Evolutionary conservation across 108 stramenopile genomes (phyloP).

Genomic region (Skeletonema grethae): DNA sequence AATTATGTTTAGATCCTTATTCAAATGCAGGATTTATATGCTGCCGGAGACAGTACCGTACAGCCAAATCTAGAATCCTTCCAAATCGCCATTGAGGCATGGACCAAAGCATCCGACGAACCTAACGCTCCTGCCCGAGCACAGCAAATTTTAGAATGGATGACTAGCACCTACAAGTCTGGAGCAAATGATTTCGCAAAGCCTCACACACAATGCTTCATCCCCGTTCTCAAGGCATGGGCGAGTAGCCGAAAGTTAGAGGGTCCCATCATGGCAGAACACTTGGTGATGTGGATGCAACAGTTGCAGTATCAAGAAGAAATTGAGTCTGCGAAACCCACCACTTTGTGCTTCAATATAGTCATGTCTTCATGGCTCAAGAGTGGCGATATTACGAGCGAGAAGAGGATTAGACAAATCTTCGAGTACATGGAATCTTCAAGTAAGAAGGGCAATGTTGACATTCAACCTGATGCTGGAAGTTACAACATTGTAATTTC

Average conservation of each 20-base stretch:
- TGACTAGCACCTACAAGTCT: constrained; percentile 52
- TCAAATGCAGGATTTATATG: constrained; percentile 65
- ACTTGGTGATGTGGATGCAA: constrained; percentile 67
- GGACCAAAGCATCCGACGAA: constrained; percentile 49
- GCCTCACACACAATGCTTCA: constrained; percentile 66
- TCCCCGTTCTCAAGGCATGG: constrained; percentile 68
- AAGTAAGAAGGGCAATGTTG: constrained; percentile 15
- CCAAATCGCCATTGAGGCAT: constrained; percentile 45
- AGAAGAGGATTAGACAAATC: constrained; percentile 53
- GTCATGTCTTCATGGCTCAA: constrained; percentile 67
- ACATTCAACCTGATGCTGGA: constrained; percentile 35
- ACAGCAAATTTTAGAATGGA: constrained; percentile 65
- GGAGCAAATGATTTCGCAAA: constrained; percentile 51
- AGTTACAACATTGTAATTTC: constrained; percentile 52
- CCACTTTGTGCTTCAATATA: constrained; percentile 61
- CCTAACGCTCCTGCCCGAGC: constrained; percentile 30
- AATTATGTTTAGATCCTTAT: constrained; percentile 50
- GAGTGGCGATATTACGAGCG: constrained; percentile 31
- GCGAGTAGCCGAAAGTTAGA: constrained; percentile 51
- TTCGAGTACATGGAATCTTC: constrained; percentile 61
- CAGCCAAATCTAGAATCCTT: constrained; percentile 58
- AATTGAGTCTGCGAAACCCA: constrained; percentile 46
- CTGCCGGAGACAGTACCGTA: constrained; percentile 43
- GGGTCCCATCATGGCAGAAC: constrained; percentile 66
- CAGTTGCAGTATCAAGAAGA: constrained; percentile 38